A percentile compares a stretch with the other conserved stretches of the same genome.
phyloP scores from a whole-genome alignment of 2,329 filamentous ascomycete genomes.

The Fusarium nodosum region DNA sequence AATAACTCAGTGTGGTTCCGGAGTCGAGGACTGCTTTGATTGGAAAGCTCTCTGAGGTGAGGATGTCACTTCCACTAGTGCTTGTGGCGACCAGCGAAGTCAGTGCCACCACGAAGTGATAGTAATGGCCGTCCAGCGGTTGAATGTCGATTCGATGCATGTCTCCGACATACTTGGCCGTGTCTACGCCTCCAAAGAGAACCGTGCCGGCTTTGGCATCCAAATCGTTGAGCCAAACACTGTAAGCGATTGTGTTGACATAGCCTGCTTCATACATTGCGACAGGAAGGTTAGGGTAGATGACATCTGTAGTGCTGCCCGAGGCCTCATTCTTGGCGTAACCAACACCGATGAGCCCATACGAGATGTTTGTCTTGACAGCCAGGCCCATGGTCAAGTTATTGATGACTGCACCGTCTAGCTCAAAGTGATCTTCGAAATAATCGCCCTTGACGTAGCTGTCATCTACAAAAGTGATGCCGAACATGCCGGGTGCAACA shows the following conservation, averaged over 20 bases:
- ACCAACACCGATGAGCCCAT: constrained; percentile 72
- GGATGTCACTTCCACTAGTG: constrained; percentile 62
- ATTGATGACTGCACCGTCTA: constrained; percentile 65
- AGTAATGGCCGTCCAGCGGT: constrained; percentile 56
- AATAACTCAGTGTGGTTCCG: constrained; percentile 78
- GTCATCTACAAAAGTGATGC: constrained; percentile 73
- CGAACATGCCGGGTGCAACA: constrained; percentile 61
- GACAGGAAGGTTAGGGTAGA: constrained; percentile 73
- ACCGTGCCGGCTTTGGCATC: constrained; percentile 76
- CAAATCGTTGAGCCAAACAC: constrained; percentile 74
- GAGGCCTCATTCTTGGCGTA: constrained; percentile 68
- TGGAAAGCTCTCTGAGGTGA: constrained; percentile 60
- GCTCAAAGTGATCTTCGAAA: constrained; percentile 68
- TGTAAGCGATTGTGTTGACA: constrained; percentile 78
- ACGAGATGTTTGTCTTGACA: constrained; percentile 65
- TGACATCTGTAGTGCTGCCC: constrained; percentile 47
- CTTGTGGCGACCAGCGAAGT: constrained; percentile 64
- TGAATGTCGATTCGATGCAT: constrained; percentile 72
- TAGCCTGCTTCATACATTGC: constrained; percentile 72
- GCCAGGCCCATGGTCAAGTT: constrained; percentile 73
- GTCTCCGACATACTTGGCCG: constrained; percentile 76
- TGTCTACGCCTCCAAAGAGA: constrained; percentile 86
- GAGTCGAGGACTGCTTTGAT: constrained; percentile 79
- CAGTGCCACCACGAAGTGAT: constrained; percentile 64
- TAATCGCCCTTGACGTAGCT: constrained; percentile 70